phyloP scores from a whole-genome alignment of 2,329 filamentous ascomycete genomes.

The Colletotrichum acutatum region DNA sequence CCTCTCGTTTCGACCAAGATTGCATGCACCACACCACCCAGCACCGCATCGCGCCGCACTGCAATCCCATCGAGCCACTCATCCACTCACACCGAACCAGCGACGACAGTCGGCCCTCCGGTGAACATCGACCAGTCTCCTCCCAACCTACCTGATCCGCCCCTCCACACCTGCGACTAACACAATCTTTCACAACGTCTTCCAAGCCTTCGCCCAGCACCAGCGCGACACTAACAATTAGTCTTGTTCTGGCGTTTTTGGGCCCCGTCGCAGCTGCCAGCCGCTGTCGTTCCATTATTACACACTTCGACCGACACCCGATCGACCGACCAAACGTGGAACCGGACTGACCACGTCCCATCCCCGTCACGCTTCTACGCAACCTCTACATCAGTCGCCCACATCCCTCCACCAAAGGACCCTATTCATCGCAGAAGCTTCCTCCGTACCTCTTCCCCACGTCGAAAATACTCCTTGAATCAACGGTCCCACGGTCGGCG shows the following conservation, averaged over 20 bases:
- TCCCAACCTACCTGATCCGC: constrained; percentile 12
- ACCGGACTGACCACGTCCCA: constrained; percentile 19
- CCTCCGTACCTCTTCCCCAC: neutral
- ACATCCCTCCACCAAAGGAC: constrained; percentile 3
- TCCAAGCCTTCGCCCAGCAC: neutral
- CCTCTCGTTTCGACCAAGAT: neutral
- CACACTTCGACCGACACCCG: constrained; percentile 15
- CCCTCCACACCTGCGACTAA: constrained; percentile 3
- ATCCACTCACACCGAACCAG: neutral
- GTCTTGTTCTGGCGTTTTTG: neutral
- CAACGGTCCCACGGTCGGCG: constrained; percentile 9
- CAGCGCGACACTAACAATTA: neutral
- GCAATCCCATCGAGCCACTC: neutral
- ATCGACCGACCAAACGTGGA: constrained; percentile 21
- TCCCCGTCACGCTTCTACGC: constrained; percentile 16
- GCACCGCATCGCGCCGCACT: neutral
- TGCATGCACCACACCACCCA: neutral
- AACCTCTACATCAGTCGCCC: constrained; percentile 8
- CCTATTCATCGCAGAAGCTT: constrained; percentile 21
- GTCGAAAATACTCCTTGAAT: neutral
- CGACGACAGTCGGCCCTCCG: neutral
- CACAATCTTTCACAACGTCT: constrained; percentile 5
- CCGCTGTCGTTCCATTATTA: constrained; percentile 25
- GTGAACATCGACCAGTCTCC: neutral
- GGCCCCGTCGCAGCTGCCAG: constrained; percentile 17